Base-by-base conservation (phyloP, 202 grass and related monocot species). In the Cymbopogon flexuosus region DNA sequence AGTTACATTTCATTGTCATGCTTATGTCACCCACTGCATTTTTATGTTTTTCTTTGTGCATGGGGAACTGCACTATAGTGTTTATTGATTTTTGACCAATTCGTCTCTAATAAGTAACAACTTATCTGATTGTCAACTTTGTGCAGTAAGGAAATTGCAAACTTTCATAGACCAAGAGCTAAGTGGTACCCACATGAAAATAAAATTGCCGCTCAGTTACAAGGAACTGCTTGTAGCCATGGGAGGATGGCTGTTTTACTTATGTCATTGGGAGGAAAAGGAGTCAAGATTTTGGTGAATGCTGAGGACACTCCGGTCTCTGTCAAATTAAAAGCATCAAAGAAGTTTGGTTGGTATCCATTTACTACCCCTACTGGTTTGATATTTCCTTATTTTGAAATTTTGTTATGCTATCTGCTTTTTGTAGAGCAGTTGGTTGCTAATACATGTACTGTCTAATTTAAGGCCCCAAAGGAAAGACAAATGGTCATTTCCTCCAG, bases 181-280 rank as follows among this genome's bases (percentile, higher is more conserved):
- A 89, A 93, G 66, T 98, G 95, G 95, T 93, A 89, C 79, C 95
- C 95, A 51, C 90, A 88, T 88, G 84, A 89, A 80, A 98, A 98
- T 85, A 88, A 95, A 89, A 72, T 88, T 86, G 90, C 88, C 75
- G 86, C 88, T 41, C 39, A 88, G 16, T 74, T 89, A 31, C 87
- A 87, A 91, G 86, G 90, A 80, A 21, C 52, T 86, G 81, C 80
- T 85, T 82, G 90, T 61, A 84, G 75, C 49, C 61, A 84, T 86
- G 92, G 95, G 73, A 54, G 87, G 75, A 98, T 98, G 92, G 83
- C 86, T 81, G 60, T 87, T 66, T 83, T 98, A 56, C 69, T 98
- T 71, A 91, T 95, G 88, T 95, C 86, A 63, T 81, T 94, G 59
- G 90, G 88, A 68, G 92, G 95, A 33, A 98, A 95, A 84, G 92